Conservation (phyloP, 345 rosid genomes). For the Citrus trifoliata region DNA sequence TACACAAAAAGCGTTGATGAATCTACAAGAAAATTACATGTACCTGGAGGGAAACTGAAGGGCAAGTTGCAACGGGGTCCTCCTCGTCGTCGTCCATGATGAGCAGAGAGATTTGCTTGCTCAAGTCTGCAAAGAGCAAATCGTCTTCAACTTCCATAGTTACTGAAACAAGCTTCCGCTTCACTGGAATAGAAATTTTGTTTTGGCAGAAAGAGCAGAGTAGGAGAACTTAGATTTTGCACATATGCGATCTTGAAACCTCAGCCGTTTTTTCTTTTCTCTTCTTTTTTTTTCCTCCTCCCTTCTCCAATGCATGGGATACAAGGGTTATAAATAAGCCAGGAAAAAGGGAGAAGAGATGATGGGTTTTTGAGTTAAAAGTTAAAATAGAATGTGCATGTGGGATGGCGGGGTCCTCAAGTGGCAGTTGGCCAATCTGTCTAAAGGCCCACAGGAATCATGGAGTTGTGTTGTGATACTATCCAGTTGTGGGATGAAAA, state of each 20-base stretch:
- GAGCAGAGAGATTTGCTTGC: conserved; percentile 88
- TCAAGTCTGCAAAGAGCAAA: conserved; percentile 80
- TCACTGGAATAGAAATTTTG: not conserved
- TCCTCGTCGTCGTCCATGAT: conserved; percentile 93
- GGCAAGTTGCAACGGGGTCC: conserved; percentile 41
- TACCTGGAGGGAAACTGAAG: conserved; percentile 77
- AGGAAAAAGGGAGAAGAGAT: conserved; percentile 1
- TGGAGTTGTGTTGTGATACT: conserved; percentile 32
- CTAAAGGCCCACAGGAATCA: conserved; percentile 41
- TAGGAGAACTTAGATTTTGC: not conserved
- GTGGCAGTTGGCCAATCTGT: conserved; percentile 53
- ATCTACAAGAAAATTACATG: not conserved
- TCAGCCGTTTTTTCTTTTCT: too few species aligned
- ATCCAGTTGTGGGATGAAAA: conserved; percentile 32
- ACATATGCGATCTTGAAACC: not conserved
- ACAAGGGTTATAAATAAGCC: conserved; percentile 30
- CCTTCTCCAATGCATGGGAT: conserved; percentile 11
- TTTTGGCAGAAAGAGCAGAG: not conserved
- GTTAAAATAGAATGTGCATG: conserved; percentile 29
- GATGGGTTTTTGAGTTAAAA: conserved; percentile 1
- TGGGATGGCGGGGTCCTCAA: conserved; percentile 47
- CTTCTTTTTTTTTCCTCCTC: not conserved
- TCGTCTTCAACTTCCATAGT: conserved; percentile 88
- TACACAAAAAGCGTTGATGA: not conserved
- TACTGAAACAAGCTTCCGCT: conserved; percentile 10